A percentile compares a stretch with the other conserved stretches of the same genome.
These are phyloP conservation scores for Lentinula novae-zelandiae DNA, from an alignment of 1,284 basidiomycete species.

Conservation along the genomic window DNA sequence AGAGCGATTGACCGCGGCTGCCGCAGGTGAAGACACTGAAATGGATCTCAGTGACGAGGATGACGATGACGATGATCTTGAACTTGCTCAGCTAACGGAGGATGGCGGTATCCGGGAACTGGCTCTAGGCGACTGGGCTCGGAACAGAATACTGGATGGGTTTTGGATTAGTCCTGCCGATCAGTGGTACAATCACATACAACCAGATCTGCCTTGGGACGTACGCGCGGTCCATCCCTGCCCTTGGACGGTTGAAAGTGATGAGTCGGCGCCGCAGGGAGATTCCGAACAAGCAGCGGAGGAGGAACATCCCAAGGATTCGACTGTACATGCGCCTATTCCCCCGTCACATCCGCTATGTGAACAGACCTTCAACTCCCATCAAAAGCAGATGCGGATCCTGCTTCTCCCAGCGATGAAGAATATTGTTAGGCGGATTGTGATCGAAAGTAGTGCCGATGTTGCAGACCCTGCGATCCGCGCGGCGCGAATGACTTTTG, in stretches of 20 bases:
- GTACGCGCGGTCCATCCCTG: slow-evolving; percentile 52
- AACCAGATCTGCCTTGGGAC: neutral
- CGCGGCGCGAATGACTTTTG: slow-evolving; percentile 50
- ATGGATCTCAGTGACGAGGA: slow-evolving; percentile 40
- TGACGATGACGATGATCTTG: slow-evolving; percentile 58
- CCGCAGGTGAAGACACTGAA: slow-evolving; percentile 32
- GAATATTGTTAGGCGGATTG: slow-evolving; percentile 60
- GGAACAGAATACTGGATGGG: slow-evolving; percentile 66
- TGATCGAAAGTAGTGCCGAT: slow-evolving; percentile 53
- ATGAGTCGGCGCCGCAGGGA: neutral
- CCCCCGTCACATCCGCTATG: slow-evolving; percentile 56
- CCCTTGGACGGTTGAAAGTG: slow-evolving; percentile 51
- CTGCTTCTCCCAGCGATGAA: slow-evolving; percentile 61
- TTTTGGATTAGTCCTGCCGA: slow-evolving; percentile 72
- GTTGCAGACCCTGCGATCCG: slow-evolving; percentile 38
- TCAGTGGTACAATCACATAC: slow-evolving; percentile 47
- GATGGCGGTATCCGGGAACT: slow-evolving; percentile 60
- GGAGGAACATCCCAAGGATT: slow-evolving; percentile 37
- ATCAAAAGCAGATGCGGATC: slow-evolving; percentile 50
- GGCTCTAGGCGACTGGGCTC: slow-evolving; percentile 70
- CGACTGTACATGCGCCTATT: slow-evolving; percentile 39
- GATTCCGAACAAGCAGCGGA: too few species aligned
- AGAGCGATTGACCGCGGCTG: slow-evolving; percentile 12
- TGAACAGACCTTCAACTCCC: slow-evolving; percentile 55
- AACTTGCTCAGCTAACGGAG: slow-evolving; percentile 56